phyloP scores from a whole-genome alignment of 2,329 filamentous ascomycete genomes.

The Septoria petroselini region DNA sequence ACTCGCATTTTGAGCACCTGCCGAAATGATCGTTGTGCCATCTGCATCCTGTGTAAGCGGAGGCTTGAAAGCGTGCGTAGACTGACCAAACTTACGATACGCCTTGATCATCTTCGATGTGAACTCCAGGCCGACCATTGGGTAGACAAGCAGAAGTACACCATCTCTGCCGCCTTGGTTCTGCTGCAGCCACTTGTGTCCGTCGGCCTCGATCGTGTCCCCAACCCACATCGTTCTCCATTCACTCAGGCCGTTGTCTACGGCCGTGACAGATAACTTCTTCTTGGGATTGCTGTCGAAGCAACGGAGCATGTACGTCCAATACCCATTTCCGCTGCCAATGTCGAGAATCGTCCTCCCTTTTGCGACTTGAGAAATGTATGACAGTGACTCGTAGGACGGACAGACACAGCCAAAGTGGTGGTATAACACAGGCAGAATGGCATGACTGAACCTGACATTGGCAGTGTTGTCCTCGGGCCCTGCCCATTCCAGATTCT shows the following conservation, averaged over 20 bases:
- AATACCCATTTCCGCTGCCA: slow-evolving; percentile 72
- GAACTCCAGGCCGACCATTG: slow-evolving; percentile 65
- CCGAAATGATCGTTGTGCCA: slow-evolving; percentile 65
- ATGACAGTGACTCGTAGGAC: slow-evolving; percentile 61
- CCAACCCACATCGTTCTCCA: slow-evolving; percentile 68
- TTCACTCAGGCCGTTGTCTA: slow-evolving; percentile 66
- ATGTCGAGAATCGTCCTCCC: slow-evolving; percentile 60
- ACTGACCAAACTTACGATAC: slow-evolving; percentile 44
- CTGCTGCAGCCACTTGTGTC: slow-evolving; percentile 55
- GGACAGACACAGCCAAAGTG: slow-evolving; percentile 74
- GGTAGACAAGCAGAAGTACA: slow-evolving; percentile 69
- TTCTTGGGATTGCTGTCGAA: slow-evolving; percentile 47
- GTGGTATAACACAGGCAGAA: slow-evolving; percentile 71
- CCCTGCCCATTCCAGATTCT: slow-evolving; percentile 63
- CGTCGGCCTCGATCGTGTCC: slow-evolving; percentile 64
- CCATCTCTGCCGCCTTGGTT: slow-evolving; percentile 52
- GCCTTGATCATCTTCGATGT: slow-evolving; percentile 60
- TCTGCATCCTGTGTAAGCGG: slow-evolving; percentile 1
- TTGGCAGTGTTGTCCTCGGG: slow-evolving; percentile 54
- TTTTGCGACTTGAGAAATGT: slow-evolving; percentile 56
- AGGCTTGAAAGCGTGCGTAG: not conserved
- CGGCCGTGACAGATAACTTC: slow-evolving; percentile 50
- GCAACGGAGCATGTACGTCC: slow-evolving; percentile 66
- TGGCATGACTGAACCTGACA: slow-evolving; percentile 60
- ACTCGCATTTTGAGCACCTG: slow-evolving; percentile 71